phyloP scores from a whole-genome alignment of 805 yeast genomes.

The Komagataella pastoris region DNA sequence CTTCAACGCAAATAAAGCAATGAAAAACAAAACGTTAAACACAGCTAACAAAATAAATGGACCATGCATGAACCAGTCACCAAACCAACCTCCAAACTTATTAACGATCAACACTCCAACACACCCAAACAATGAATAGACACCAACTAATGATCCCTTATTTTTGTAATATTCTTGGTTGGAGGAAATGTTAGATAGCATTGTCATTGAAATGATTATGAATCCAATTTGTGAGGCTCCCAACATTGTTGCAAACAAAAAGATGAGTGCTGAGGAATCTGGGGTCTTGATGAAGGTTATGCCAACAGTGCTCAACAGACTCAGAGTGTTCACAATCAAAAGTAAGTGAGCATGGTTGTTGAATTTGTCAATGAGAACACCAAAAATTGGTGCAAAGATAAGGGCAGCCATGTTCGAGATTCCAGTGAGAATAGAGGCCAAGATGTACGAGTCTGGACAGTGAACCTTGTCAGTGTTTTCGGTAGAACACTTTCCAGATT shows the following conservation, averaged over 20 bases:
- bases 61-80: conserved; percentile 42
- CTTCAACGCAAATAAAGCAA: conserved; percentile 15
- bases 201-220: conserved; percentile 50
- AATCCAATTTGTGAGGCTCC: conserved; percentile 54
- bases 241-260: conserved; percentile 29
- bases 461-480: conserved; percentile 19
- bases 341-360: conserved; percentile 18
- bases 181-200: conserved; percentile 22
- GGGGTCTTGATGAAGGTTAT: conserved; percentile 21
- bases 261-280: conserved; percentile 17
- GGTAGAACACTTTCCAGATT: conserved; percentile 33
- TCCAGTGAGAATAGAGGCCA: conserved; percentile 59
- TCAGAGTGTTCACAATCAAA: conserved; percentile 25
- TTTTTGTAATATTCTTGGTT: conserved; percentile 28
- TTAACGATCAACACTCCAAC: conserved; percentile 48
- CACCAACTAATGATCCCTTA: conserved; percentile 59
- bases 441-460: conserved; percentile 51
- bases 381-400: conserved; percentile 53
- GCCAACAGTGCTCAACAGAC: conserved; percentile 28
- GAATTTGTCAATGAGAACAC: conserved; percentile 35
- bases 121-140: conserved; percentile 57
- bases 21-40: conserved; percentile 20
- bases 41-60: conserved; percentile 38
- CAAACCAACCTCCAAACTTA: conserved; percentile 46
- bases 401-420: conserved; percentile 45